phyloP scores from a whole-genome alignment of 139 green algal species.

The Tetraselmis chui region DNA sequence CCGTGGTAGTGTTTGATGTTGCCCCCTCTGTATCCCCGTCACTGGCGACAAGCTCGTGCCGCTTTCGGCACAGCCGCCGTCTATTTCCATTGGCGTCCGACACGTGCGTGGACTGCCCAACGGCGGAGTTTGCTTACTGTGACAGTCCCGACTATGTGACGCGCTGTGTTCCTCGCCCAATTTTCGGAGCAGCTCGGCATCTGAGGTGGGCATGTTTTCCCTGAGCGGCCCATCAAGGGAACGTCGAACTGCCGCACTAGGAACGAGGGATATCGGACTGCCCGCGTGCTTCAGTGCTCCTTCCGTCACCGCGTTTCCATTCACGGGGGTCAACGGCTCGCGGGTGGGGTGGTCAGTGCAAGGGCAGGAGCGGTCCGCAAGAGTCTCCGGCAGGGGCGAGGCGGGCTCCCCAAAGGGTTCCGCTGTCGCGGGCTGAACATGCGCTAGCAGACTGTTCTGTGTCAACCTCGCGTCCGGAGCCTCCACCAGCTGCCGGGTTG shows the following conservation, averaged over 20 bases:
- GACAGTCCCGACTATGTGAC: neutral
- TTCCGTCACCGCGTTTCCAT: neutral
- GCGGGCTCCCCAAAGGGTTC: no score
- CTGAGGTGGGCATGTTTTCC: neutral
- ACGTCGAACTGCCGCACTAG: no score
- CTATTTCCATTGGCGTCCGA: no score
- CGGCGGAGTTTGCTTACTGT: neutral
- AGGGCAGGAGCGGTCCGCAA: neutral
- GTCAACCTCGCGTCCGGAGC: neutral
- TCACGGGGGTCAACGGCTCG: neutral
- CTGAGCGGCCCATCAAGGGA: no score
- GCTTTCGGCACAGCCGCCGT: no score
- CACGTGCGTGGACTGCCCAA: neutral
- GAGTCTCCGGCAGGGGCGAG: neutral
- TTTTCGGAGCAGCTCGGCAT: neutral
- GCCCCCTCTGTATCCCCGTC: neutral
- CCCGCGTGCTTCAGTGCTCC: no score
- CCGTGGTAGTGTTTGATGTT: neutral
- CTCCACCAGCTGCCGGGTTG: neutral
- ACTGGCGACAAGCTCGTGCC: neutral
- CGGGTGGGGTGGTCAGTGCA: neutral
- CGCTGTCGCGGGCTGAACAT: no score
- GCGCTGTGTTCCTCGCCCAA: neutral
- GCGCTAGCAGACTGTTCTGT: neutral
- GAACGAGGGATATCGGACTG: no score